Base-by-base conservation (phyloP, 2,329 filamentous ascomycete species). In the Aspergillus piperis region DNA sequence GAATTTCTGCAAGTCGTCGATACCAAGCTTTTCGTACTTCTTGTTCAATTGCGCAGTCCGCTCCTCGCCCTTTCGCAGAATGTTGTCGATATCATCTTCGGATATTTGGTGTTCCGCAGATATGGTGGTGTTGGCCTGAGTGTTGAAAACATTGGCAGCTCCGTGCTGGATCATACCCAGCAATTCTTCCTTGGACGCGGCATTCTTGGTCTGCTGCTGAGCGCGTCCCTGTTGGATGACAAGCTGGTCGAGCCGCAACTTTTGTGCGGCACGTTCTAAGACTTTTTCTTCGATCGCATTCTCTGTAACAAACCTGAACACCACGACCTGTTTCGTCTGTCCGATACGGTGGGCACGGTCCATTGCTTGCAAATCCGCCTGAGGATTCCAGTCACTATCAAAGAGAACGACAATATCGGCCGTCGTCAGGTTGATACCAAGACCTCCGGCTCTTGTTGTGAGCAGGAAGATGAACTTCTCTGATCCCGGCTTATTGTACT, bases 201-300 rank as follows among this genome's bases (percentile, higher is more conserved):
- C 92, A 52, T 91, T 90, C 81, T 97, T 97, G 19, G 89, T 89
- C 57, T 92, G 92, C 64, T 90, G 90, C 75, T 98, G 95, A 52
- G 94, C 89, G 64, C 95, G 91, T 17, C 95, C 95, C 81, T 99
- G 95, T 72, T 99, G 95, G 70, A 99, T 99, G 68, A 99, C 95
- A 21, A 99, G 84, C 76, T 99, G 95, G 71, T 99, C 95, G 27
- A 99, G 86, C 63, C 95, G 92, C 62, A 99, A 82, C 78, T 99
- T 99, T 73, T 99, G 95, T 1, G 96, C 95, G 27, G 95, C 95
- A 75, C 95, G 89, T 78, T 99, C 94, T 52, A 99, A 81, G 8
- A 99, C 95, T 80, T 99, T 98, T 78, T 99, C 95, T 73, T 99
- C 95, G 62, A 99, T 98, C 0, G 95, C 95, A 71, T 96, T 96